A percentile compares a stretch with the other conserved stretches of the same genome.
phyloP scores from a whole-genome alignment of 1,284 basidiomycete genomes.

The Phaffia rhodozyma region DNA sequence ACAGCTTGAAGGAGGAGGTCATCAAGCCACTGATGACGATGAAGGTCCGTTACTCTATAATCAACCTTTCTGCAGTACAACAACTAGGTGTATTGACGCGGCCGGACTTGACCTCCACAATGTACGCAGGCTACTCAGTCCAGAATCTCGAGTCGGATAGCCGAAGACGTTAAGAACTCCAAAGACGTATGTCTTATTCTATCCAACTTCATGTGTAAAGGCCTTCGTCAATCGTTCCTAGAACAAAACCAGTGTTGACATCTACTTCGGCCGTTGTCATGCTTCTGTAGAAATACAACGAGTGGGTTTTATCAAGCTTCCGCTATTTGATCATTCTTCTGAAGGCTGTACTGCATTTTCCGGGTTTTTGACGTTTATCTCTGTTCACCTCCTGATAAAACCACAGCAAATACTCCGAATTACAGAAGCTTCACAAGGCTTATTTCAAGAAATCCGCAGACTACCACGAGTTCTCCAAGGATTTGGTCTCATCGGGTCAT shows the following conservation, averaged over 20 bases:
- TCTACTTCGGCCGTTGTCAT: too few species aligned
- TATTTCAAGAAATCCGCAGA: conserved; percentile 53
- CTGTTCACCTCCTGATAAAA: conserved; percentile 43
- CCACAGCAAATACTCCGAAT: conserved; percentile 58
- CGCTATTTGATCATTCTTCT: neutral
- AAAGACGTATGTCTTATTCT: conserved; percentile 27
- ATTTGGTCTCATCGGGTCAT: neutral
- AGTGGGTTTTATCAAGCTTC: neutral
- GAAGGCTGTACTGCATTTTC: too few species aligned
- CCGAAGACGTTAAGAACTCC: conserved; percentile 72
- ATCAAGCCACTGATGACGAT: conserved; percentile 53
- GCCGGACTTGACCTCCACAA: neutral
- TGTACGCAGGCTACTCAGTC: conserved; percentile 62
- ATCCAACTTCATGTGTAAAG: too few species aligned
- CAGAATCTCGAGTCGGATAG: conserved; percentile 73
- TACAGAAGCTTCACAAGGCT: conserved; percentile 62
- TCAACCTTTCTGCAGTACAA: neutral
- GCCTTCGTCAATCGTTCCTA: too few species aligned
- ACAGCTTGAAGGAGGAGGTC: conserved; percentile 56
- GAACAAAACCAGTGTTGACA: too few species aligned
- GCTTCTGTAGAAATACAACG: neutral
- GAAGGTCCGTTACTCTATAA: conserved; percentile 42
- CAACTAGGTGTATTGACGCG: neutral
- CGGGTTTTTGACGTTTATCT: neutral
- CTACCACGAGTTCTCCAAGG: neutral